phyloP scores from a whole-genome alignment of 805 yeast species.

The Candida piceae region DNA sequence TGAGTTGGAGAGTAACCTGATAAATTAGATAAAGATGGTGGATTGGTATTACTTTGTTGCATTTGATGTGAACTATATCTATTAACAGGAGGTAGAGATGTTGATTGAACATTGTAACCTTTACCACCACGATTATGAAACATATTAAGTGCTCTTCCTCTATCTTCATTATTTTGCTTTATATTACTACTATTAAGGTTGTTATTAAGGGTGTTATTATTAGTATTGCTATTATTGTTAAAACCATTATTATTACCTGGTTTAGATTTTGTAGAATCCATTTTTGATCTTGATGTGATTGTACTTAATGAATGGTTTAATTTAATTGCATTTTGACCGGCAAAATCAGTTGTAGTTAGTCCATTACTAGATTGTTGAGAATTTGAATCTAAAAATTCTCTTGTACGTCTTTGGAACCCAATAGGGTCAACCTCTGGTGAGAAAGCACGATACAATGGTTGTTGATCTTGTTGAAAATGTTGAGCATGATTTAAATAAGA shows the following conservation, averaged over 20 bases:
- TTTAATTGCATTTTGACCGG: conserved; percentile 25
- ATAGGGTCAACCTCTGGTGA: conserved; percentile 25
- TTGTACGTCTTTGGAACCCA: conserved; percentile 17
- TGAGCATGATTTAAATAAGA: too few relatives aligned
- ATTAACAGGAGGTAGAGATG: conserved; percentile 22
- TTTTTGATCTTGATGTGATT: conserved; percentile 21
- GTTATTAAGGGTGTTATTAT: conserved; percentile 3
- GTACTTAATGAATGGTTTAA: conserved; percentile 26
- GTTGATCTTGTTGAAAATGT: conserved; percentile 5
- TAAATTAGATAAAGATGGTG: not conserved
- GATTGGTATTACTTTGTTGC: not conserved
- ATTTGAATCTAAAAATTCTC: conserved; percentile 14
- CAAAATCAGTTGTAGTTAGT: conserved; percentile 17
- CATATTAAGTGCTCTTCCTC: conserved; percentile 17
- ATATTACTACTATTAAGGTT: conserved; percentile 7
- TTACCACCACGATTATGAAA: conserved; percentile 14
- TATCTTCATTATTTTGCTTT: conserved; percentile 8
- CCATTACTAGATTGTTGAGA: conserved; percentile 11
- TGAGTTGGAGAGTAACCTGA: not conserved
- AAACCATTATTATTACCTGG: conserved; percentile 3
- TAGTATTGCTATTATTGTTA: not conserved
- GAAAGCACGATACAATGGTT: conserved; percentile 21
- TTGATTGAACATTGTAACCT: conserved; percentile 13
- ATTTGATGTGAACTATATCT: conserved; percentile 3
- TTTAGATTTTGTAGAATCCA: conserved; percentile 18